phyloP scores from a whole-genome alignment of 495 filamentous ascomycete species.

The Delitschia confertaspora region DNA sequence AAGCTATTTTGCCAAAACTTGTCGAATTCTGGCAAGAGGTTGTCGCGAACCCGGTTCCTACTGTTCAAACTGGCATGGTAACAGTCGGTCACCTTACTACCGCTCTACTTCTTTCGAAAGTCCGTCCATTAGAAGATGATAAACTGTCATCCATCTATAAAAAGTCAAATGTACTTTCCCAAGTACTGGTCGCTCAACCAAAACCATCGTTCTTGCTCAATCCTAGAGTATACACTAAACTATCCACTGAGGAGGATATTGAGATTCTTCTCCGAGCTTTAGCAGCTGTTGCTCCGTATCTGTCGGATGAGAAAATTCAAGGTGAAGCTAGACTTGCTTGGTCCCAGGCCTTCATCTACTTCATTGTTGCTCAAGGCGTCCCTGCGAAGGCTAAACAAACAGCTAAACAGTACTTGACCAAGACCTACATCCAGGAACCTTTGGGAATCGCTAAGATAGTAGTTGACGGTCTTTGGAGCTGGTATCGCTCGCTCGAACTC shows the following conservation, averaged over 20 bases:
- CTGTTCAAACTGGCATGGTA: slow-evolving; percentile 68
- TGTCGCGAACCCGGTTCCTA: slow-evolving; percentile 60
- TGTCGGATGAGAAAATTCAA: slow-evolving; percentile 11
- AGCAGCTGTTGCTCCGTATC: slow-evolving; percentile 45
- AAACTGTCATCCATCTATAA: slow-evolving; percentile 43
- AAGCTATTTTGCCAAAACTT: slow-evolving; percentile 55
- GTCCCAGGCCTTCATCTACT: slow-evolving; percentile 73
- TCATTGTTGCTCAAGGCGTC: slow-evolving; percentile 53
- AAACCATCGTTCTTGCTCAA: slow-evolving; percentile 84
- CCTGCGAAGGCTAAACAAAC: slow-evolving; percentile 50
- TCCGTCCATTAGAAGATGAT: slow-evolving; percentile 39
- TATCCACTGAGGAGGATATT: slow-evolving; percentile 61
- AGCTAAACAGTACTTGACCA: slow-evolving; percentile 49
- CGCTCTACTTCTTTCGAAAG: slow-evolving; percentile 45
- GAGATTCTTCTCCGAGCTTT: slow-evolving; percentile 68
- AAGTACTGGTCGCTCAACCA: slow-evolving; percentile 53
- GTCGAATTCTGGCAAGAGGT: slow-evolving; percentile 70
- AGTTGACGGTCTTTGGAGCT: slow-evolving; percentile 70
- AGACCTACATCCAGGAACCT: slow-evolving; percentile 49
- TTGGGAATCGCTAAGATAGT: slow-evolving; percentile 49
- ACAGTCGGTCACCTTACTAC: slow-evolving; percentile 63
- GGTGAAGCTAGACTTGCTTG: slow-evolving; percentile 46
- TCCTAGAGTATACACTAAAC: slow-evolving; percentile 69
- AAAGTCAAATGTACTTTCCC: slow-evolving; percentile 51
- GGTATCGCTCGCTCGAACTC: slow-evolving; percentile 56